A percentile compares a stretch with the other conserved stretches of the same genome.
These are phyloP conservation scores for Saccharomycopsis oosterbeekiorum DNA, from an alignment of 805 yeast species.

Conservation along the genomic window DNA sequence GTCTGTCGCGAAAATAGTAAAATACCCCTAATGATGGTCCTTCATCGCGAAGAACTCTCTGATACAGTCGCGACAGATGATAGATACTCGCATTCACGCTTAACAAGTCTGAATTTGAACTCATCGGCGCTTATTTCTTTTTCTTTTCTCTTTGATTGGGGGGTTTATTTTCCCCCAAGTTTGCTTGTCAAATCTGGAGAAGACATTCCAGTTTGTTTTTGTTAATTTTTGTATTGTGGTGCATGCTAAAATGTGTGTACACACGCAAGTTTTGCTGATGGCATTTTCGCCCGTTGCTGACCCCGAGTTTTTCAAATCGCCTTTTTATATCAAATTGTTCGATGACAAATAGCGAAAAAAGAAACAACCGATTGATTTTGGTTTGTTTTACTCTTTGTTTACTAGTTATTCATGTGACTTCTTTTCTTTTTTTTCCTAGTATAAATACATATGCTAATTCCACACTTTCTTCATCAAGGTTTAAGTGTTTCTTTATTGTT, in stretches of 20 bases:
- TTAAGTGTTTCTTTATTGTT: background rate
- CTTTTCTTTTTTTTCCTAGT: background rate
- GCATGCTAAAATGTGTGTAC: background rate
- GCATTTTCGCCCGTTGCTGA: background rate
- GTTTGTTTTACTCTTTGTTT: background rate
- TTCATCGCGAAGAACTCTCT: too few relatives aligned
- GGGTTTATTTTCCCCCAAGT: too few relatives aligned
- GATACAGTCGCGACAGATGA: too few relatives aligned
- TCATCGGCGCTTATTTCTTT: too few relatives aligned
- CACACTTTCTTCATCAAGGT: background rate
- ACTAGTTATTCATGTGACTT: background rate
- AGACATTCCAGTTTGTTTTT: background rate
- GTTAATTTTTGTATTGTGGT: background rate
- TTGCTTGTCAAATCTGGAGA: too few relatives aligned
- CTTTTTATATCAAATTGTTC: background rate
- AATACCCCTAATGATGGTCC: too few relatives aligned
- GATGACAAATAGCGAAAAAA: background rate
- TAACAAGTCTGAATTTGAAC: too few relatives aligned
- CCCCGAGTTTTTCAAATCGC: background rate
- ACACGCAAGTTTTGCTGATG: background rate
- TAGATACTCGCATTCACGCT: too few relatives aligned
- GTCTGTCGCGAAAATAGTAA: too few relatives aligned
- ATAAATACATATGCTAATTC: background rate
- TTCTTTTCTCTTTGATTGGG: too few relatives aligned
- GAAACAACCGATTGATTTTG: background rate